Percentiles rank a stretch among this genome's conserved stretches.
Conservation (phyloP, 768 basidiomycete genomes). For the Rhizopogon vinicolor region DNA sequence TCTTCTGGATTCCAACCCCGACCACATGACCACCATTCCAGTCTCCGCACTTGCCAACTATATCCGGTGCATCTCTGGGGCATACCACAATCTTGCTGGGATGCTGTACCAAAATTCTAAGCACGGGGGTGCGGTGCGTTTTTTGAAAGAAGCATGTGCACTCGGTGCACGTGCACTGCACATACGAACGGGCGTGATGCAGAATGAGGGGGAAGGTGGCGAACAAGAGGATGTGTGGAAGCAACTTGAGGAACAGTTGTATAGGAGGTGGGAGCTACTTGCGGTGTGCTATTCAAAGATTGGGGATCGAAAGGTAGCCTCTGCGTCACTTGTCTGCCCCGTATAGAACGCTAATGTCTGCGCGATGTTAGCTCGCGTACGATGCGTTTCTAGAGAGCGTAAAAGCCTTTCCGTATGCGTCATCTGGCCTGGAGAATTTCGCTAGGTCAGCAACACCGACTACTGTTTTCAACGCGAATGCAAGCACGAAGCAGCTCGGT, state of each 20-base stretch:
- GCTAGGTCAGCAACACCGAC: neutral
- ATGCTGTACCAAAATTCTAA: conserved; percentile 63
- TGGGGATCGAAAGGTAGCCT: conserved; percentile 66
- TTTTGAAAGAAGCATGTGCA: conserved; percentile 56
- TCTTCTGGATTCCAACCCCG: conserved; percentile 14
- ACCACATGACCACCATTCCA: conserved; percentile 9
- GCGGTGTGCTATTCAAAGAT: conserved; percentile 76
- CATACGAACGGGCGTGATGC: conserved; percentile 12
- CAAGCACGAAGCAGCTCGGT: conserved; percentile 50
- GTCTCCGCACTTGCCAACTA: conserved; percentile 44
- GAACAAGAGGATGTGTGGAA: conserved; percentile 43
- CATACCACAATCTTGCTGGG: conserved; percentile 65
- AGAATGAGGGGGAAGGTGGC: conserved; percentile 14
- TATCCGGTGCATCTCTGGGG: conserved; percentile 65
- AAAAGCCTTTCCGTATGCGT: conserved; percentile 46
- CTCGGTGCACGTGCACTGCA: conserved; percentile 47
- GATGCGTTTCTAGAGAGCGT: conserved; percentile 51
- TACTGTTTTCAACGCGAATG: conserved; percentile 33
- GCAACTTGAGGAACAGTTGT: conserved; percentile 60
- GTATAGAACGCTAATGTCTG: neutral
- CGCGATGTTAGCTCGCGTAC: conserved; percentile 47
- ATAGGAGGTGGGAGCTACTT: conserved; percentile 75
- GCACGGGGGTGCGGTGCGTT: conserved; percentile 61
- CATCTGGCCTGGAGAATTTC: neutral
- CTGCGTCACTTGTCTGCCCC: conserved; percentile 4